Conservation (phyloP, 257 asterid genomes). For the Mitragyna speciosa region DNA sequence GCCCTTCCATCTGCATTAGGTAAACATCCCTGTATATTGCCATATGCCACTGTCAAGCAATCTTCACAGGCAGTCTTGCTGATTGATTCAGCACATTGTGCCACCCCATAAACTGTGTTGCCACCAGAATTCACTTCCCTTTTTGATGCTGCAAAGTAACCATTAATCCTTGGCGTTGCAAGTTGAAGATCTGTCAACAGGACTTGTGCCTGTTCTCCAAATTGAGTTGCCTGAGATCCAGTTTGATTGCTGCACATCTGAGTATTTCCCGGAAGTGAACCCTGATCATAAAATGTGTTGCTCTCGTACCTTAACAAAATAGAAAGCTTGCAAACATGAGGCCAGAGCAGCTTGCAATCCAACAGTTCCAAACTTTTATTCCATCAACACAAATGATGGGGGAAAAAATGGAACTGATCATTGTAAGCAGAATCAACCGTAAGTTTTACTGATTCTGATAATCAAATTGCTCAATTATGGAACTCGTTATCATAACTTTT, state of each 20-base stretch:
- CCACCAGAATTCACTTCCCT: constrained; percentile 27
- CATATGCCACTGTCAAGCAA: constrained; percentile 63
- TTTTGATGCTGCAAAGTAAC: constrained; percentile 59
- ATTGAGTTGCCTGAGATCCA: constrained; percentile 45
- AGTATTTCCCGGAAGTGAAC: constrained; percentile 65
- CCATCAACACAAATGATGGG: too few species aligned
- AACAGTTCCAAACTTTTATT: too few species aligned
- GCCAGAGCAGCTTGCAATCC: not conserved
- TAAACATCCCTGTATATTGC: constrained; percentile 66
- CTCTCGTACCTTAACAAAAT: constrained; percentile 63
- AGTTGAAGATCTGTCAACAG: constrained; percentile 51
- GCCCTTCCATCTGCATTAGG: constrained; percentile 72
- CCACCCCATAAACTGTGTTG: constrained; percentile 47
- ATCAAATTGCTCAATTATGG: not conserved
- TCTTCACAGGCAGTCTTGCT: constrained; percentile 55
- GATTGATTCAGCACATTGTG: constrained; percentile 76
- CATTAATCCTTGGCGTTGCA: constrained; percentile 63
- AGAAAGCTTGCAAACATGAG: not conserved
- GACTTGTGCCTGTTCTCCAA: constrained; percentile 35
- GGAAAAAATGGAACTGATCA: too few species aligned
- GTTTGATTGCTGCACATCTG: constrained; percentile 66
- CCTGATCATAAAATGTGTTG: constrained; percentile 61
- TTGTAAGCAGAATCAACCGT: not conserved
- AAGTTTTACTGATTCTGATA: not conserved
- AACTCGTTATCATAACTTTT: too few species aligned